Conservation (phyloP, 257 asterid genomes). For the Cordia subcordata region DNA sequence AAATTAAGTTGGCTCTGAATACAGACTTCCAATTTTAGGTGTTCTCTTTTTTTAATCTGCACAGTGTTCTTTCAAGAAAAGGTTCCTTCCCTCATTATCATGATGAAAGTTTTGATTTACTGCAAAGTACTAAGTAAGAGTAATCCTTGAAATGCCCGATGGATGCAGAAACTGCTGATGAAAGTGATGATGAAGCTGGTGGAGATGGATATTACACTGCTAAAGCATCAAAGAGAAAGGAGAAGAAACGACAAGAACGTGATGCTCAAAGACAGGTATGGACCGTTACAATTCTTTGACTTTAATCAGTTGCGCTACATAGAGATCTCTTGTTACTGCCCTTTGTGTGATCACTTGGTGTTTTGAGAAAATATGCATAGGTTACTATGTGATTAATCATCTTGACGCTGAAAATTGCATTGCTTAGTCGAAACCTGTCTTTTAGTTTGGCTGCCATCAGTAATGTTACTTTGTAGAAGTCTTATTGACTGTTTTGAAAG, state of each 20-base stretch:
- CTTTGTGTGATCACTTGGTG: too few relatives aligned
- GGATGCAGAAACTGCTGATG: slow-evolving; percentile 55
- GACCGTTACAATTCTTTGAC: neutral
- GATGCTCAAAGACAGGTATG: slow-evolving; percentile 88
- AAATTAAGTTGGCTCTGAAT: too few relatives aligned
- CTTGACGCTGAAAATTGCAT: neutral
- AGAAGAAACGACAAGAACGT: slow-evolving; percentile 85
- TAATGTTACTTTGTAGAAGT: slow-evolving; percentile 18
- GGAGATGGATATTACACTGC: slow-evolving; percentile 59
- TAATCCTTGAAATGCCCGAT: slow-evolving; percentile 6
- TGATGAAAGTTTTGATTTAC: too few relatives aligned
- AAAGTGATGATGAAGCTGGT: slow-evolving; percentile 74
- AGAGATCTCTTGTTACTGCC: neutral
- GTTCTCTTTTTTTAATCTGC: too few relatives aligned
- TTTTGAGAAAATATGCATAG: too few relatives aligned
- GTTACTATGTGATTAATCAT: too few relatives aligned
- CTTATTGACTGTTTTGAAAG: slow-evolving; percentile 34
- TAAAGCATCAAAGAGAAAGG: slow-evolving; percentile 68
- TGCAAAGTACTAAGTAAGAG: neutral
- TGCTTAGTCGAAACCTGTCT: neutral
- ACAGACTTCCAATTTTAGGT: too few relatives aligned
- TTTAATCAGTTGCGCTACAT: neutral
- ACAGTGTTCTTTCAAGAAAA: too few relatives aligned
- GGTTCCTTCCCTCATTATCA: too few relatives aligned
- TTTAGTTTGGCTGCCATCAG: neutral